phyloP scores from a whole-genome alignment of 352 stramenopile genomes.

The Achlya hypogyna region DNA sequence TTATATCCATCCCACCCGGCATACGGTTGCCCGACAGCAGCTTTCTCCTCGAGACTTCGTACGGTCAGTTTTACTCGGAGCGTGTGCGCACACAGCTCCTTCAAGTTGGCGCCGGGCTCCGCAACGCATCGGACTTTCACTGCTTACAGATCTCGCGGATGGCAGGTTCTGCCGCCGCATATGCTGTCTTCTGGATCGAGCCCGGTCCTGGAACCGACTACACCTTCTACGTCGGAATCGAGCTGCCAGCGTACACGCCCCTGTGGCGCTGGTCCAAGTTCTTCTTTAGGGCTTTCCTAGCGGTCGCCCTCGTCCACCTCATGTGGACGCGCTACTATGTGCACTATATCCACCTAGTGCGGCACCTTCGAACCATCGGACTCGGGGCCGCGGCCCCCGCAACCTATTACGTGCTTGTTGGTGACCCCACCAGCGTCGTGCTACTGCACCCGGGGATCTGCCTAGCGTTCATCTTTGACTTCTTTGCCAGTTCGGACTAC shows the following conservation, averaged over 20 bases:
- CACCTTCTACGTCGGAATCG: not conserved
- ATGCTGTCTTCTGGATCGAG: not conserved
- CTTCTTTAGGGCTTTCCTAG: not conserved
- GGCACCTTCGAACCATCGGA: not conserved
- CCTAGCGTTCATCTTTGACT: not conserved
- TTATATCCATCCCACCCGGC: too few species aligned
- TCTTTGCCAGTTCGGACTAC: not conserved
- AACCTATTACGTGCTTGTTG: not conserved
- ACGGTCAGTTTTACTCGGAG: not conserved
- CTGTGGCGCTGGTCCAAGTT: not conserved
- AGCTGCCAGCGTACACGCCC: not conserved
- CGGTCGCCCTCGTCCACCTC: not conserved
- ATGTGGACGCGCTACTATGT: not conserved
- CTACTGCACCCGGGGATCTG: not conserved
- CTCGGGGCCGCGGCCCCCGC: not conserved
- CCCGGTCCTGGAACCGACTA: too few species aligned
- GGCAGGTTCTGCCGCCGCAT: not conserved
- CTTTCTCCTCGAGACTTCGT: not conserved
- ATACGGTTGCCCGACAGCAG: too few species aligned
- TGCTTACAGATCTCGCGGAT: not conserved
- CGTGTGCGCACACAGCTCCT: not conserved
- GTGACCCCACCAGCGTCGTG: not conserved
- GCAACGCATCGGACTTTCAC: not conserved
- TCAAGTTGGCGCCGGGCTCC: not conserved
- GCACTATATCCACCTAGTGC: not conserved